Percentiles rank a stretch among this genome's conserved stretches.
phyloP scores from a whole-genome alignment of 257 asterid species.

The Capsicum pubescens region DNA sequence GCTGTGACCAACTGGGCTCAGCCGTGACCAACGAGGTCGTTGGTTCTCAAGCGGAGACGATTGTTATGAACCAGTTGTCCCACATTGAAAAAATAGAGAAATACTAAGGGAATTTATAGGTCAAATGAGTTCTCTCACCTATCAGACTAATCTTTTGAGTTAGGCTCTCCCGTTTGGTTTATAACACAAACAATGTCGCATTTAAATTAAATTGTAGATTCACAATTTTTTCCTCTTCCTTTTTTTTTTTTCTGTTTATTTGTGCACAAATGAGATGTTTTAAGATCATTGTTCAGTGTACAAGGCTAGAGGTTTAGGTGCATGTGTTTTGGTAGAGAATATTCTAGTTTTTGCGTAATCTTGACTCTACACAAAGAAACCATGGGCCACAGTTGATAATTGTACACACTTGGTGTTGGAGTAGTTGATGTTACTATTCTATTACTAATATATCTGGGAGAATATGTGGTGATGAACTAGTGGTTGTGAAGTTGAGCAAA shows the following conservation, averaged over 20 bases:
- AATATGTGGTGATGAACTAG: neutral
- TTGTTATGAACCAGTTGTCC: too few species aligned
- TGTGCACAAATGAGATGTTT: neutral
- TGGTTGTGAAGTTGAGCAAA: neutral
- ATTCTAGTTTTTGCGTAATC: neutral
- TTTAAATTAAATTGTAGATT: neutral
- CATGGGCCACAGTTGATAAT: neutral
- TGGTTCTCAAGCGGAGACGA: too few species aligned
- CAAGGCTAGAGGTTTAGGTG: neutral
- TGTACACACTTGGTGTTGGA: neutral
- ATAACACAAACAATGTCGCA: too few species aligned
- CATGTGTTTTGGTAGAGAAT: neutral
- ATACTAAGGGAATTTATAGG: too few species aligned
- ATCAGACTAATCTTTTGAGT: too few species aligned
- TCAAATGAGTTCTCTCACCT: too few species aligned
- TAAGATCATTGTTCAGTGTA: neutral
- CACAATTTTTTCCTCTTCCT: neutral
- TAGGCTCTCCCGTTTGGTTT: too few species aligned
- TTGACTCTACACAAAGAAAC: neutral
- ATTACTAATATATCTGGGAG: too few species aligned
- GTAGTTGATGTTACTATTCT: neutral
- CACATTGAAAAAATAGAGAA: too few species aligned
- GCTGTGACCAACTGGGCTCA: too few species aligned
- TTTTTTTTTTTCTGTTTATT: neutral
- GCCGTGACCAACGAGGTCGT: too few species aligned